Evolutionary conservation across 192 early-diverging fungal species (phyloP).

Genomic region (Radiomyces spectabilis): DNA sequence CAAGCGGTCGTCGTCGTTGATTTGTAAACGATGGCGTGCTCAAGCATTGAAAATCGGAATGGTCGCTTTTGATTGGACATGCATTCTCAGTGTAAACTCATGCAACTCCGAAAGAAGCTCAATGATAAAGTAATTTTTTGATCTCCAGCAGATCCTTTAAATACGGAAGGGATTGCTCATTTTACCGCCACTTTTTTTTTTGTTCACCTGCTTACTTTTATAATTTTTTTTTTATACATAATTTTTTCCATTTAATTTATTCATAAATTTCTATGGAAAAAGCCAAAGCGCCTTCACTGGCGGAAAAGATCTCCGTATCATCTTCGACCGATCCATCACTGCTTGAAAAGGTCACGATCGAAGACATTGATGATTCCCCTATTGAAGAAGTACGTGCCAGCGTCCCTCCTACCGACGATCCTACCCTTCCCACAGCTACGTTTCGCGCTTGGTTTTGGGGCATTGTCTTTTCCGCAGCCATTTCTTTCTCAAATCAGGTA

Average conservation of each 20-base stretch:
- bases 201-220: too few species aligned
- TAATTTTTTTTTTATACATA: too few species aligned
- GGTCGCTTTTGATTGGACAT: neutral
- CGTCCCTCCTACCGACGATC: constrained; percentile 65
- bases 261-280: too few species aligned
- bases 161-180: too few species aligned
- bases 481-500: constrained; percentile 66
- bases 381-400: constrained; percentile 65
- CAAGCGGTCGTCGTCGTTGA: too few species aligned
- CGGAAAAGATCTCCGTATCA: neutral
- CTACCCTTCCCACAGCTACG: constrained; percentile 56
- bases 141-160: too few species aligned
- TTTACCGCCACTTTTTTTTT: too few species aligned
- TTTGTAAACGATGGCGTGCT: neutral
- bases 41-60: neutral
- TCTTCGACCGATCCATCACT: neutral
- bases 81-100: neutral
- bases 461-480: constrained; percentile 50
- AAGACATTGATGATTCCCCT: constrained; percentile 40
- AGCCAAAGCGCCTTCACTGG: too few species aligned
- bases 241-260: too few species aligned
- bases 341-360: neutral
- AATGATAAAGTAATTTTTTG: too few species aligned
- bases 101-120: neutral
- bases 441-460: constrained; percentile 72